These are phyloP conservation scores for Angomonas deanei DNA, from an alignment of 208 protist genomes.

Conservation along the genomic window DNA sequence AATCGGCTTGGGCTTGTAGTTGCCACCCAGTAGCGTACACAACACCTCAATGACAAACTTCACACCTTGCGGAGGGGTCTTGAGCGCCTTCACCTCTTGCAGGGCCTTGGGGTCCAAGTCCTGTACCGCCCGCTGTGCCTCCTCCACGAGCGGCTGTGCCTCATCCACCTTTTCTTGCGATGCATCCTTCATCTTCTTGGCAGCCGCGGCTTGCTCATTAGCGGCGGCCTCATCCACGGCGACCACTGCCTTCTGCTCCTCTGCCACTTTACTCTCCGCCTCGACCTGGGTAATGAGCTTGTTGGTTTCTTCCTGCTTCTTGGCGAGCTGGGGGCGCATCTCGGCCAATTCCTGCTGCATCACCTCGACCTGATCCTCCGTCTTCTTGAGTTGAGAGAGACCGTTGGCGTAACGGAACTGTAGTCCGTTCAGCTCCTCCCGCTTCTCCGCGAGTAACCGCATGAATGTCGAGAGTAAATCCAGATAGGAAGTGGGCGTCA, in stretches of 20 bases:
- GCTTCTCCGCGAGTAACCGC: slow-evolving; percentile 79
- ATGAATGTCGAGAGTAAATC: slow-evolving; percentile 92
- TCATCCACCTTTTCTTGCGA: slow-evolving; percentile 95
- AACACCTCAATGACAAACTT: slow-evolving; percentile 93
- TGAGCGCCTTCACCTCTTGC: slow-evolving; percentile 93
- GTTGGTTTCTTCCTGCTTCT: slow-evolving; percentile 88
- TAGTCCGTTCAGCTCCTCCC: slow-evolving; percentile 76
- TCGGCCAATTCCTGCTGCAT: slow-evolving; percentile 90
- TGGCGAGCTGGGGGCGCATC: slow-evolving; percentile 89
- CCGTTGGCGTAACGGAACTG: slow-evolving; percentile 88
- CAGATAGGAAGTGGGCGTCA: slow-evolving; percentile 96
- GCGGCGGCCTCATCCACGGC: slow-evolving; percentile 89
- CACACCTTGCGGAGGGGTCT: slow-evolving; percentile 93
- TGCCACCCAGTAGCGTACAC: slow-evolving; percentile 84
- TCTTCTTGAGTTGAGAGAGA: slow-evolving; percentile 84
- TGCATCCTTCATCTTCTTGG: slow-evolving; percentile 92
- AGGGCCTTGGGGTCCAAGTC: slow-evolving; percentile 93
- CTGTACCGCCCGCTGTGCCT: slow-evolving; percentile 90
- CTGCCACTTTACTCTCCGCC: slow-evolving; percentile 79
- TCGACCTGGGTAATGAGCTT: slow-evolving; percentile 85
- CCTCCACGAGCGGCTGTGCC: slow-evolving; percentile 93
- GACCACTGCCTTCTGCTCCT: slow-evolving; percentile 81
- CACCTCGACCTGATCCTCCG: slow-evolving; percentile 93
- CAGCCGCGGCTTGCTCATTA: slow-evolving; percentile 84
- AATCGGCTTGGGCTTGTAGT: slow-evolving; percentile 82